Base-by-base conservation (phyloP, 1,139 yeast genomes). In the Hyphopichia pseudoburtonii region DNA sequence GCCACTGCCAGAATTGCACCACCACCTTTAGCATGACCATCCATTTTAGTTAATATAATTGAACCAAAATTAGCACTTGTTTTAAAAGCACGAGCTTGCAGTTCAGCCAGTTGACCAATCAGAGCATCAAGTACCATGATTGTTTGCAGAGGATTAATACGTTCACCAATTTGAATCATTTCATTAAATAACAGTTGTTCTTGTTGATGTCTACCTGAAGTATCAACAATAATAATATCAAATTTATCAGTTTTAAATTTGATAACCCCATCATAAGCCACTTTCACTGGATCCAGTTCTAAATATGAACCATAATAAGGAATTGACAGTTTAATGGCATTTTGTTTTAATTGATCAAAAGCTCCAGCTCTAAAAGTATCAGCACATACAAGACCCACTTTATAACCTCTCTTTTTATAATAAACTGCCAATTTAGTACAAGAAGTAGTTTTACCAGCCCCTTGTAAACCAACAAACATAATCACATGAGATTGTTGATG, bases 321-420 rank as follows among this genome's bases (percentile, higher is more conserved):
- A 39, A 92, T 88, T 50, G 86, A 80, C 0, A 98, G 95, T 66
- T 89, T 88, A 37, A 92, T 88, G 19, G 98, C 97, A 62, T 92
- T 92, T 65, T 92, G 98, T 59, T 92, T 92, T 64, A 92, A 76
- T 70, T 92, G 98, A 64, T 92, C 98, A 70, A 92, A 92, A 2
- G 98, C 98, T 74, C 98, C 98, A 25, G 98, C 98, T 74, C 98
- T 82, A 72, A 92, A 92, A 28, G 98, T 92, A 72, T 92, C 98
- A 3, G 98, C 98, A 78, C 98, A 94, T 21, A 92, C 97, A 54
- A 92, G 70, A 36, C 98, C 98, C 32, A 89, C 96, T 57, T 88
- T 89, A 64, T 82, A 88, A 1, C 97, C 97, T 57, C 97, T 74
- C 59, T 92, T 80, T 56, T 90, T 92, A 59, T 92, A 94, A 62